phyloP scores from a whole-genome alignment of 352 stramenopile species.

The Phytophthora capsici region DNA sequence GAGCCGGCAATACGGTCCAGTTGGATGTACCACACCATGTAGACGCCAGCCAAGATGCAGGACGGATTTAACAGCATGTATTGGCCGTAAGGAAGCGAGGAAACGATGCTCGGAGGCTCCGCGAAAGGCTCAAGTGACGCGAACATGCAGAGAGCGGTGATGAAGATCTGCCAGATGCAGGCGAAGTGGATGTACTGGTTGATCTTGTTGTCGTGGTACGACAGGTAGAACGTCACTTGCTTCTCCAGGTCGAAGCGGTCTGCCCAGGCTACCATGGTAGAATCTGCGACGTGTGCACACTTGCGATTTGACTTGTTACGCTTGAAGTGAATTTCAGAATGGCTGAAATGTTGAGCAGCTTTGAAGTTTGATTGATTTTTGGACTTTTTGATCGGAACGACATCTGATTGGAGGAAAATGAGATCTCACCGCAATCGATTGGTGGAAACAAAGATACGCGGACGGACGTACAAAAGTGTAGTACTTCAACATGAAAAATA shows the following conservation, averaged over 20 bases:
- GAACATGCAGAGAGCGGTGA: constrained; percentile 74
- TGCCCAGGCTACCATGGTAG: constrained; percentile 40
- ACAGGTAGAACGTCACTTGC: constrained; percentile 86
- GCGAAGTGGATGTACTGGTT: constrained; percentile 86
- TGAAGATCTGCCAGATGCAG: constrained; percentile 89
- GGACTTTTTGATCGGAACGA: not conserved
- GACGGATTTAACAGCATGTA: constrained; percentile 76
- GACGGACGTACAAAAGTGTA: too few species aligned
- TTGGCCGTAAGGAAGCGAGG: constrained; percentile 39
- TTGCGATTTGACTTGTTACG: constrained; percentile 20
- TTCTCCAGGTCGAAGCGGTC: constrained; percentile 85
- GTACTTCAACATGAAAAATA: not conserved
- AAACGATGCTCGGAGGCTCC: constrained; percentile 30
- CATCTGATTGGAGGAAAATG: constrained; percentile 1
- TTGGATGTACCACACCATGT: constrained; percentile 84
- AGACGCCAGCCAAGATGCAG: constrained; percentile 55
- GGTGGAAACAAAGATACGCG: constrained; percentile 11
- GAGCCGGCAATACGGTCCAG: constrained; percentile 65
- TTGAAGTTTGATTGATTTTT: not conserved
- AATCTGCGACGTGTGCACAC: constrained; percentile 27
- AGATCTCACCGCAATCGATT: constrained; percentile 1
- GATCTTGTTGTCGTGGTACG: constrained; percentile 83
- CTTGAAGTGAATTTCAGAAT: constrained; percentile 26
- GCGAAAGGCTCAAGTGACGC: constrained; percentile 47
- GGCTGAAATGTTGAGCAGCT: not conserved